Percentiles rank a stretch among this genome's conserved stretches.
These are phyloP conservation scores for Penicillium sp. DNA, from an alignment of 2,329 filamentous ascomycete genomes.

Conservation along the genomic window DNA sequence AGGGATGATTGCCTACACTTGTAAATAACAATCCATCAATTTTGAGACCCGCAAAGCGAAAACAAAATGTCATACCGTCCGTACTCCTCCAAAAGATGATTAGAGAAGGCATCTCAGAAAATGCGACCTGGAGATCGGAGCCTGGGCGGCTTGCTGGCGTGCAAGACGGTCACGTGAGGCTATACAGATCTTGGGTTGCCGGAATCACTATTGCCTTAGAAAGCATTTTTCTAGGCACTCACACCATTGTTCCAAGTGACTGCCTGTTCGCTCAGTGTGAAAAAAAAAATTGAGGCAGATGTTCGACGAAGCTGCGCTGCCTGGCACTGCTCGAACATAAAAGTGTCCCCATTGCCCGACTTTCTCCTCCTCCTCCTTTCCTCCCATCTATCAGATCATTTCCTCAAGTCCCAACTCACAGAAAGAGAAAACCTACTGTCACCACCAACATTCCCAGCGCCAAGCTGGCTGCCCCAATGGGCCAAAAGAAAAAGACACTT, in stretches of 20 bases:
- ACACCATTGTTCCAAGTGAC: background rate
- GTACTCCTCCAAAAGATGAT: too few species aligned
- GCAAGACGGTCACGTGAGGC: constrained; percentile 27
- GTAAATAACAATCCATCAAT: background rate
- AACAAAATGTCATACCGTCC: background rate
- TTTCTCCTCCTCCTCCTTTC: background rate
- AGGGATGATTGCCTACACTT: background rate
- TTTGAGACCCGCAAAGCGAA: background rate
- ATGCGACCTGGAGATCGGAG: too few species aligned
- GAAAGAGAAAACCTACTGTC: background rate
- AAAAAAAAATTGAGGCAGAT: background rate
- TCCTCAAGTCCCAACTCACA: background rate
- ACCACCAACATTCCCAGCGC: background rate
- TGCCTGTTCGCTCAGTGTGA: background rate
- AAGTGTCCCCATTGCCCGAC: background rate
- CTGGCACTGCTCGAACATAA: background rate
- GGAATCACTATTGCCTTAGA: background rate
- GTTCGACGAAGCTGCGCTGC: background rate
- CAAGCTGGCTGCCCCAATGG: background rate
- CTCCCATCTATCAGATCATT: background rate
- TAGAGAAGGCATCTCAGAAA: too few species aligned
- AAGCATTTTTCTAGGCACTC: background rate
- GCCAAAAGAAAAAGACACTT: background rate
- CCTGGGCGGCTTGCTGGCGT: background rate
- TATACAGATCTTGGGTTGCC: constrained; percentile 31